A percentile compares a stretch with the other conserved stretches of the same genome.
phyloP scores from a whole-genome alignment of 805 yeast genomes.

The Dipodascus geniculatus region DNA sequence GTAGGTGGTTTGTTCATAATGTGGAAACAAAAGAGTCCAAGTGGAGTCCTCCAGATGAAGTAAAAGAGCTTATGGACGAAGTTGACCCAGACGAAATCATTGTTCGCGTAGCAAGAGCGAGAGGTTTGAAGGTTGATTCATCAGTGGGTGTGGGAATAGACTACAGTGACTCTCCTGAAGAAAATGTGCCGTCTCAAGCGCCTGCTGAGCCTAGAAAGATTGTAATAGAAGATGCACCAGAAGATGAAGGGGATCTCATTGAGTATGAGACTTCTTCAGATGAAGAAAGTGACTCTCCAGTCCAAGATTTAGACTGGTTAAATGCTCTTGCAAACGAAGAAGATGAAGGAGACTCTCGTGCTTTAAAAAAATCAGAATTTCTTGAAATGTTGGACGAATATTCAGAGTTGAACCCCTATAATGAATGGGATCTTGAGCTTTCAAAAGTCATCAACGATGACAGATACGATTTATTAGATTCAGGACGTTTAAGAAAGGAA shows the following conservation, averaged over 20 bases:
- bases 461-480: constrained; percentile 26
- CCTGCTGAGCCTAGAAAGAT: constrained; percentile 8
- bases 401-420: constrained; percentile 30
- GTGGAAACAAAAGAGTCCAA: constrained; percentile 19
- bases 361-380: constrained; percentile 19
- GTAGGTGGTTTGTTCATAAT: constrained; percentile 33
- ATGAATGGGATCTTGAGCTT: constrained; percentile 38
- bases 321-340: constrained; percentile 14
- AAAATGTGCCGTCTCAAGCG: too few species aligned
- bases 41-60: constrained; percentile 28
- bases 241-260: constrained; percentile 8
- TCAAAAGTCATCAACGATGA: constrained; percentile 32
- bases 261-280: constrained; percentile 14
- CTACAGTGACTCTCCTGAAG: constrained; percentile 1
- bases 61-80: constrained; percentile 18
- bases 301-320: constrained; percentile 7
- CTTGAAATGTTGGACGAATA: constrained; percentile 25
- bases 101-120: constrained; percentile 26
- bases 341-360: constrained; percentile 5
- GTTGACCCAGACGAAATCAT: constrained; percentile 25
- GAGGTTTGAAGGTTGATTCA: constrained; percentile 25
- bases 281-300: constrained; percentile 4
- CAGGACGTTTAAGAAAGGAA: constrained; percentile 27
- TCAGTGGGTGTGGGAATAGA: constrained; percentile 4
- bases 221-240: constrained; percentile 1